phyloP scores from a whole-genome alignment of 2,329 filamentous ascomycete genomes.

The Rachicladosporium sp. region DNA sequence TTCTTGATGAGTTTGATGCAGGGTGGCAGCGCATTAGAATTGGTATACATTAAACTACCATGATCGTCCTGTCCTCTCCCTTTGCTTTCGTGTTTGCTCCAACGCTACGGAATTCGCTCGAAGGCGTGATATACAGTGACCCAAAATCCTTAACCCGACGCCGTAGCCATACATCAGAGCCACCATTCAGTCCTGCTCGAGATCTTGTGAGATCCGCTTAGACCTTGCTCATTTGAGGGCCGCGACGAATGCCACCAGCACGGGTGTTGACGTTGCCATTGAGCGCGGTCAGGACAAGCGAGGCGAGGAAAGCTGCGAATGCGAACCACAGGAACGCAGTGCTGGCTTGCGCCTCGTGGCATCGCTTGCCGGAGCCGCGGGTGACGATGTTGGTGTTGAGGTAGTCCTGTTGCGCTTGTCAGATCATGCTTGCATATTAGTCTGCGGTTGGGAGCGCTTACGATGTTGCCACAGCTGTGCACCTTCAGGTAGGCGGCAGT shows the following conservation, averaged over 20 bases:
- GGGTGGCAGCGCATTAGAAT: too few species aligned
- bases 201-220: conserved; percentile 22
- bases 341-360: conserved; percentile 62
- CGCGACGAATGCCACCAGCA: conserved; percentile 33
- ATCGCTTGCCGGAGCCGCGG: conserved; percentile 49
- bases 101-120: too few species aligned
- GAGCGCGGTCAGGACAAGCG: conserved; percentile 44
- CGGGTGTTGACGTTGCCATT: conserved; percentile 37
- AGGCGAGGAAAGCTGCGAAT: conserved; percentile 47
- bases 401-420: conserved; percentile 21
- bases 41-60: too few species aligned
- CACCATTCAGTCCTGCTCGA: too few species aligned
- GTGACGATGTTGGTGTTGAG: conserved; percentile 28
- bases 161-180: too few species aligned
- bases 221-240: conserved; percentile 44
- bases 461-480: conserved; percentile 52
- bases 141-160: too few species aligned
- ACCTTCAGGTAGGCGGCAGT: conserved; percentile 56
- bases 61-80: too few species aligned
- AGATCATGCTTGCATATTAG: not conserved
- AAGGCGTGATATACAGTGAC: too few species aligned
- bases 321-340: conserved; percentile 72
- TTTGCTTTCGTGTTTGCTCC: too few species aligned
- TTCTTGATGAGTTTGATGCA: too few species aligned
- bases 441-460: conserved; percentile 25